A percentile compares a stretch with the other conserved stretches of the same genome.
phyloP scores from a whole-genome alignment of 805 yeast genomes.

The Teunomyces atbi region DNA sequence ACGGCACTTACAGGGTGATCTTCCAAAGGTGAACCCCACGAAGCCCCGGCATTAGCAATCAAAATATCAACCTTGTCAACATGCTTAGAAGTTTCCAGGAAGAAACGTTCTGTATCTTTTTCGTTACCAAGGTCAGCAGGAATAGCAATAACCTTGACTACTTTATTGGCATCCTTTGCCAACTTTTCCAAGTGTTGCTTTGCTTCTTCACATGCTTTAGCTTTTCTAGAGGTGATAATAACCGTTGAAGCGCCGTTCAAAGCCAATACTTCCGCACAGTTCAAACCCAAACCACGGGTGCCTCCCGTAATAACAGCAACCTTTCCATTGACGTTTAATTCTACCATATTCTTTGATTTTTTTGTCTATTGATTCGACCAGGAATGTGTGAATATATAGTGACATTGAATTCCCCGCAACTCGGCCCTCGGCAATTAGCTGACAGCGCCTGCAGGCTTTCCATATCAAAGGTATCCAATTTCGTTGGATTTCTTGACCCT shows the following conservation, averaged over 20 bases:
- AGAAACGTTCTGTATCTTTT: conserved; percentile 47
- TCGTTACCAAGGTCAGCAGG: conserved; percentile 57
- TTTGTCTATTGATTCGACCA: not conserved
- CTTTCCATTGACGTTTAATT: conserved; percentile 55
- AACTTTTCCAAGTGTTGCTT: conserved; percentile 38
- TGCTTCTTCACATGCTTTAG: conserved; percentile 59
- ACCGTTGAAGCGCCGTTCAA: conserved; percentile 61
- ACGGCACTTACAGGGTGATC: conserved; percentile 61
- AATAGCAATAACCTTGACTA: conserved; percentile 37
- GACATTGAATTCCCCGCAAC: conserved; percentile 2
- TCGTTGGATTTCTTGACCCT: not conserved
- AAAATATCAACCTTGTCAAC: conserved; percentile 56
- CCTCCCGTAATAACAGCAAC: conserved; percentile 72
- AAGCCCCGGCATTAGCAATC: conserved; percentile 76
- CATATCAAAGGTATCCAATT: not conserved
- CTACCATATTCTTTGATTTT: conserved; percentile 32
- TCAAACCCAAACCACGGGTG: conserved; percentile 69
- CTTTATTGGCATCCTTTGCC: conserved; percentile 33
- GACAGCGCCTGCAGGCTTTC: not conserved
- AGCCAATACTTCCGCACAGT: conserved; percentile 64
- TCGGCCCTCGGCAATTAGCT: not conserved
- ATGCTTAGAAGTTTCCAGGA: conserved; percentile 35
- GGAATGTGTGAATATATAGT: not conserved
- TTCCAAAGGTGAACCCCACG: conserved; percentile 69
- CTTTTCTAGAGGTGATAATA: conserved; percentile 64